Base-by-base conservation (phyloP, 176 grass and related monocot species). In the Carex cristatella region DNA sequence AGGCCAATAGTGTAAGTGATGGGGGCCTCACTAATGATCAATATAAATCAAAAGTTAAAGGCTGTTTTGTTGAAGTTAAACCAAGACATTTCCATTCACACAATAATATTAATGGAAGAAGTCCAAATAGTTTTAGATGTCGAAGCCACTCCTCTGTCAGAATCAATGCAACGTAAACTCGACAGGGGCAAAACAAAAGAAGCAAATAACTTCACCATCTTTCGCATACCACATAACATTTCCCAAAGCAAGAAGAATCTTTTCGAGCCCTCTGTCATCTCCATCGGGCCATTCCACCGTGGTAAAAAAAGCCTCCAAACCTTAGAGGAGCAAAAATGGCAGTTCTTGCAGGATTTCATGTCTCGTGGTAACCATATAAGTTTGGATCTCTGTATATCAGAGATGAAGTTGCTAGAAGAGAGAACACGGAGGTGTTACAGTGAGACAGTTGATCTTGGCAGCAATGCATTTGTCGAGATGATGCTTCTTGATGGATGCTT, bases 211-310 rank as follows among this genome's bases (percentile, higher is more conserved):
- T 62, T 74, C 9, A 76, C 71, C 48, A 54, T 76, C 23, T 76
- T 76, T 76, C 71, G 71, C 10, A 6, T 27, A 3, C 71, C 71
- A 7, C 16, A 16, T 5, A 23, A 14, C 42, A 48, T 76, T 23
- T 18, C 16, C 16, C 10, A 40, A 42, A 48, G 0, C 8, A 53
- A 76, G 16, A 54, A 76, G 23, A 53, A 16, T 10, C 18, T 76
- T 23, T 54, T 48, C 7, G 71, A 76, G 71, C 71, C 71, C 27
- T 48, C 10, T 48, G n/a, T 54, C 40, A 60, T 87, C 9, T 84
- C 86, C 0, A 68, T 88, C 77, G 86, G 86, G 3, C 86, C 86
- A 64, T 88, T 83, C 54, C 72, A 88, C 35, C 69, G 60, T 55
- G 33, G 40, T 0, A 56, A 38, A 1, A 7, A 2, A 4, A 19